Conservation (phyloP, 2,329 filamentous ascomycete genomes). For the Epichloe baconii region DNA sequence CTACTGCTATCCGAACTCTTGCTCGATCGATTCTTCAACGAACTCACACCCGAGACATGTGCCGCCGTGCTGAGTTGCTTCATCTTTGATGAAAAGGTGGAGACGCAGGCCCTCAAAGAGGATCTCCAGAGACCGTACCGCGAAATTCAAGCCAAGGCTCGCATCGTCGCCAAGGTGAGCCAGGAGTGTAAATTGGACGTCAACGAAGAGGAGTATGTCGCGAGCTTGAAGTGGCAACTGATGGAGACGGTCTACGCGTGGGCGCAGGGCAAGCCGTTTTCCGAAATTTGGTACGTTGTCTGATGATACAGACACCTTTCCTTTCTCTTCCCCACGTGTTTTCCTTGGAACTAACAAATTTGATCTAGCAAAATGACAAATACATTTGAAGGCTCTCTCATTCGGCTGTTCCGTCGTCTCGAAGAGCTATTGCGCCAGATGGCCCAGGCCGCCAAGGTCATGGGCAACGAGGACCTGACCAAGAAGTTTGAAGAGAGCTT, state of each 20-base stretch:
- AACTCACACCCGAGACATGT: conserved; percentile 74
- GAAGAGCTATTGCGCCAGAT: conserved; percentile 93
- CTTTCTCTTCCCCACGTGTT: too few relatives aligned
- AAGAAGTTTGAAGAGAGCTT: conserved; percentile 83
- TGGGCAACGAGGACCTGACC: conserved; percentile 91
- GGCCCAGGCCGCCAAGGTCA: conserved; percentile 89
- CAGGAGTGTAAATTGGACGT: conserved; percentile 85
- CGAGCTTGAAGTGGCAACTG: conserved; percentile 81
- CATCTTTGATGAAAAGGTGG: conserved; percentile 93
- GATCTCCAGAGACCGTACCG: conserved; percentile 76
- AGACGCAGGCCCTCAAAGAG: conserved; percentile 64
- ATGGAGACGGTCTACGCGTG: conserved; percentile 95
- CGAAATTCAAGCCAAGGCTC: conserved; percentile 77
- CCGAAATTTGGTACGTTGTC: conserved; percentile 76
- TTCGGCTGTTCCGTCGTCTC: conserved; percentile 86
- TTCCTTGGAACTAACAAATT: not conserved
- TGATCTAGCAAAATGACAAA: conserved; percentile 86
- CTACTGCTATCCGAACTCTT: conserved; percentile 83
- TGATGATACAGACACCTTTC: not conserved
- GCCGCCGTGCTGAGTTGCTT: conserved; percentile 84
- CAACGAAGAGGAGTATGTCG: conserved; percentile 90
- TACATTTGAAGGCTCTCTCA: conserved; percentile 91
- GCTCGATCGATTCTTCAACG: conserved; percentile 97
- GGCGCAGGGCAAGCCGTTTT: conserved; percentile 81
- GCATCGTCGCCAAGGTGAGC: conserved; percentile 82